Base-by-base conservation (phyloP, 768 basidiomycete species). In the Rhodosporidiobolus sp. region DNA sequence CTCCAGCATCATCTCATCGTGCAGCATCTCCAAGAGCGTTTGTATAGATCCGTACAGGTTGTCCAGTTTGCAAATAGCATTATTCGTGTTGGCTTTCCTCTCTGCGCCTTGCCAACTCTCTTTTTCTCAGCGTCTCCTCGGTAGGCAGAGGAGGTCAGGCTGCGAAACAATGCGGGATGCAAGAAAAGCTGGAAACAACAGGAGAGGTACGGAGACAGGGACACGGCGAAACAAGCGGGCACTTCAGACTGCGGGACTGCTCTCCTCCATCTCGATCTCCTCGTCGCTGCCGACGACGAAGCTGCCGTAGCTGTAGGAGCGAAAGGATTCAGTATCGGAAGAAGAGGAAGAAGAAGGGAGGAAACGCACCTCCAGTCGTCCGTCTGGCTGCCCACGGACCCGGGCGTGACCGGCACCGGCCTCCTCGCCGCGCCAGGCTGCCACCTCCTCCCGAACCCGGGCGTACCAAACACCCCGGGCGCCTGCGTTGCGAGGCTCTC, bases 221-320 rank as follows among this genome's bases (percentile, higher is more conserved):
- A 35, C 17, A 17, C 4, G 9, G n/a, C n/a, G n/a, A n/a, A n/a
- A n/a, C n/a, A 38, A 16, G 1, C 10, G 26, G n/a, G 19, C 20
- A n/a, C 22, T 11, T 49, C 66, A 62, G 26, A 56, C 17, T 30
- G 45, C 62, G 26, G 63, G 69, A 38, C 61, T 69, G 32, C 67
- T 66, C 32, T 6, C 8, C 38, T 68, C 70, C 19, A 52, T 52
- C 57, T 63, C 70, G 49, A 75, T 63, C 53, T 72, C 70, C 43
- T 72, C 74, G 30, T 76, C 74, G n/a, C 63, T 55, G 6, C 26
- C 46, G 3, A 72, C 74, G 26, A 68, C 69, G 53, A 76, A 76
- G 17, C 57, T 61, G 24, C 66, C 74, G 54, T 76, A 76, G 28
- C 70, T 71, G 61, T 10, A 26, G 17, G 6, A 24, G n/a, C n/a